phyloP scores from a whole-genome alignment of 805 yeast species.

The Pichia manshurica region DNA sequence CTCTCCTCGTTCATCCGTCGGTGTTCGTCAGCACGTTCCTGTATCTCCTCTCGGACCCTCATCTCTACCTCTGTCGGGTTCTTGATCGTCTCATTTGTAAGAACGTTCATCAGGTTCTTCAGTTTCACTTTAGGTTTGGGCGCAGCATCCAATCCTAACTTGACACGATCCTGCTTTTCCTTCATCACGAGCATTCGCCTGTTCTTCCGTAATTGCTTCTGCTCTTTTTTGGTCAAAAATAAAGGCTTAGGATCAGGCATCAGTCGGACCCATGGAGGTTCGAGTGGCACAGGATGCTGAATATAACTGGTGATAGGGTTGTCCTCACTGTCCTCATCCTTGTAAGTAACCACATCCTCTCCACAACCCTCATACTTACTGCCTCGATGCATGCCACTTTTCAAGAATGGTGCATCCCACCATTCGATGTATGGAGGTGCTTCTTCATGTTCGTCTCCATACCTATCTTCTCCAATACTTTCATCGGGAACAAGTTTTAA shows the following conservation, averaged over 20 bases:
- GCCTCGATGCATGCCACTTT: constrained; percentile 20
- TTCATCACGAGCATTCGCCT: constrained; percentile 57
- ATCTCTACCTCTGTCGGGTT: constrained; percentile 87
- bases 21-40: constrained; percentile 55
- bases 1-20: constrained; percentile 55
- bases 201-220: constrained; percentile 62
- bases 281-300: constrained; percentile 73
- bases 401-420: constrained; percentile 75
- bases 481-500: constrained; percentile 48
- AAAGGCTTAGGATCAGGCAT: constrained; percentile 39
- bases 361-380: constrained; percentile 8
- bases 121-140: constrained; percentile 87
- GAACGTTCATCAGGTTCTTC: constrained; percentile 77
- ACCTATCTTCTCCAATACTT: constrained; percentile 42
- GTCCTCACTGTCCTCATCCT: constrained; percentile 35
- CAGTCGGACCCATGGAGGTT: constrained; percentile 52
- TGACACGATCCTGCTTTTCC: constrained; percentile 70
- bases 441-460: constrained; percentile 33
- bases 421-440: constrained; percentile 71
- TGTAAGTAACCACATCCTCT: constrained; percentile 32
- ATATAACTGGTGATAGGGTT: constrained; percentile 53
- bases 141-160: constrained; percentile 77
- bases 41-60: constrained; percentile 63
- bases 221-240: constrained; percentile 71
- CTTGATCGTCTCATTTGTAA: constrained; percentile 76